Percentiles rank a stretch among this genome's conserved stretches.
These are phyloP conservation scores for Endogone sp. DNA, from an alignment of 192 early-diverging fungal genomes.

Conservation along the genomic window DNA sequence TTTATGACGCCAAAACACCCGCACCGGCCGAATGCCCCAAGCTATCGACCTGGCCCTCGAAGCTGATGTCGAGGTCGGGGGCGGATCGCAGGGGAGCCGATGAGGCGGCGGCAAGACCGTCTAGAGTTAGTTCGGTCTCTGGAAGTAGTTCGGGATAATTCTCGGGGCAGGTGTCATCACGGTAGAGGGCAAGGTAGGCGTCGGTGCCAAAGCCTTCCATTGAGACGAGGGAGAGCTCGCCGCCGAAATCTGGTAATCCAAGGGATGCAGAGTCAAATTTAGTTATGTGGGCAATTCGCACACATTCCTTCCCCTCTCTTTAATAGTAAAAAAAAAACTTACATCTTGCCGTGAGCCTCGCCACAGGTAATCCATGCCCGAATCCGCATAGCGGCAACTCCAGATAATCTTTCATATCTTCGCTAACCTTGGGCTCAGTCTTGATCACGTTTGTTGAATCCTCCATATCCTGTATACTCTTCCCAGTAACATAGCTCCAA, in stretches of 20 bases:
- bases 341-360: slow-evolving; percentile 49
- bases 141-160: slow-evolving; percentile 29
- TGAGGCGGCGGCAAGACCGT: no score
- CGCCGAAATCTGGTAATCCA: slow-evolving; percentile 68
- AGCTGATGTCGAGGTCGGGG: no score
- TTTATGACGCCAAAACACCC: no score
- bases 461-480: slow-evolving; percentile 19
- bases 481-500: slow-evolving; percentile 61
- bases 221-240: slow-evolving; percentile 56
- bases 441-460: slow-evolving; percentile 9
- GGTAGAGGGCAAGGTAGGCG: slow-evolving; percentile 43
- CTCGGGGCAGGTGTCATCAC: slow-evolving; percentile 31
- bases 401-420: no score
- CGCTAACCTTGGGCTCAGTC: slow-evolving; percentile 6
- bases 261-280: no score
- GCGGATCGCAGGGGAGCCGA: no score
- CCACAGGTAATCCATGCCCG: slow-evolving; percentile 42
- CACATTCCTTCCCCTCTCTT: no score
- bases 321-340: no score
- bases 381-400: slow-evolving; percentile 20
- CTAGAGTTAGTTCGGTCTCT: no score
- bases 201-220: slow-evolving; percentile 68
- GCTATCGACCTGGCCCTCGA: no score
- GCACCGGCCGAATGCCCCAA: no score
- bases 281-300: no score